Evolutionary conservation across 352 stramenopile species (phyloP).

Genomic region (Pythium periplocum): DNA sequence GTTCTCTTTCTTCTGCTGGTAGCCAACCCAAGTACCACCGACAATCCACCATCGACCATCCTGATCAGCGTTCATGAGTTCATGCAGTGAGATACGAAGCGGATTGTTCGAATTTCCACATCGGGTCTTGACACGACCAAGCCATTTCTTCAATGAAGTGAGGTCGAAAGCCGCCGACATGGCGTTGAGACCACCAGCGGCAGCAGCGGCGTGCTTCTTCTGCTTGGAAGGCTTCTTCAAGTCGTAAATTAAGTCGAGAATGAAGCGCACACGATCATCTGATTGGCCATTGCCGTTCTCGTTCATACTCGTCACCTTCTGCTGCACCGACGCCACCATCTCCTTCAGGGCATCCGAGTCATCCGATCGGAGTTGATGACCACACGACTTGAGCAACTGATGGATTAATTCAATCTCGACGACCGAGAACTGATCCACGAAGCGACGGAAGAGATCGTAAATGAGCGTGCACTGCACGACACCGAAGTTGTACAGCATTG

Average conservation of each 20-base stretch:
- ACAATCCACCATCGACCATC: constrained; percentile 96
- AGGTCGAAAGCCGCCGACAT: constrained; percentile 57
- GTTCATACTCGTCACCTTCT: constrained; percentile 52
- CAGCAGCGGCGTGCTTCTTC: constrained; percentile 52
- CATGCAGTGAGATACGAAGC: constrained; percentile 66
- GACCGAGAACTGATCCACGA: constrained; percentile 66
- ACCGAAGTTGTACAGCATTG: constrained; percentile 89
- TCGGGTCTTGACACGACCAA: constrained; percentile 94
- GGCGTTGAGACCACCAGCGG: constrained; percentile 6
- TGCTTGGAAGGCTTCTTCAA: constrained; percentile 95
- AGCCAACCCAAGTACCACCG: constrained; percentile 91
- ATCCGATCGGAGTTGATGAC: constrained; percentile 77
- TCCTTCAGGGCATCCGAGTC: constrained; percentile 81
- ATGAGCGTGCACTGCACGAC: constrained; percentile 86
- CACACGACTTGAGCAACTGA: constrained; percentile 75
- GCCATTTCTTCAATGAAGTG: constrained; percentile 86
- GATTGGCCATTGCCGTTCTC: constrained; percentile 12
- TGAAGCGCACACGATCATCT: constrained; percentile 75
- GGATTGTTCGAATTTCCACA: constrained; percentile 70
- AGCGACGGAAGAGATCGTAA: constrained; percentile 87
- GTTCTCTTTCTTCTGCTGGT: constrained; percentile 31
- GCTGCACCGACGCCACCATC: constrained; percentile 79
- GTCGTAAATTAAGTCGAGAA: constrained; percentile 95
- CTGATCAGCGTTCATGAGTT: constrained; percentile 75
- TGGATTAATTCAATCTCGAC: constrained; percentile 87